These are phyloP conservation scores for Aquilaria malaccensis DNA, from an alignment of 345 rosid species.

Conservation along the genomic window DNA sequence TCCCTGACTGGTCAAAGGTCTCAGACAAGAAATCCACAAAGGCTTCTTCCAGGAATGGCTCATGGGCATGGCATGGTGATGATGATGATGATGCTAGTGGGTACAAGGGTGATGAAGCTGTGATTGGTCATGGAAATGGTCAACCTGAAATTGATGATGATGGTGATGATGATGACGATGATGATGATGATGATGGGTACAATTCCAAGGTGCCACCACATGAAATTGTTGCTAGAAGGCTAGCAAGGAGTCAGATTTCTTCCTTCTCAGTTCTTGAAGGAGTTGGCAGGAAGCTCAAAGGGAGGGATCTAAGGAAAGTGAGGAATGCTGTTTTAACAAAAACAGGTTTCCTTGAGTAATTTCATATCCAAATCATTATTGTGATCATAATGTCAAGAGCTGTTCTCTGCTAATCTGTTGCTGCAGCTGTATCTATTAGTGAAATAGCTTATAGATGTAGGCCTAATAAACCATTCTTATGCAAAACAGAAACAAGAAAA, in stretches of 20 bases:
- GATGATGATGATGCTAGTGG: constrained; percentile 11
- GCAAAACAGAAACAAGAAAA: no score
- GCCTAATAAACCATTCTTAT: no score
- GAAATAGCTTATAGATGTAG: no score
- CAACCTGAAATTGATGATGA: constrained; percentile 1
- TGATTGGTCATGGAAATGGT: neutral
- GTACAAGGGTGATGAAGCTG: constrained; percentile 1
- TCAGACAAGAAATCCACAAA: constrained; percentile 27
- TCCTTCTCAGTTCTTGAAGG: constrained; percentile 81
- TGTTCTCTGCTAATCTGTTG: no score
- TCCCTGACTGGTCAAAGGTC: constrained; percentile 66
- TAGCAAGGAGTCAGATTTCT: constrained; percentile 53
- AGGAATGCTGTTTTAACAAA: constrained; percentile 68
- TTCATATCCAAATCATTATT: neutral
- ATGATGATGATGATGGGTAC: constrained; percentile 23
- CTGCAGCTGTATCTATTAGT: no score
- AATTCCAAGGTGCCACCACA: constrained; percentile 54
- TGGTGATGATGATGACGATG: constrained; percentile 18
- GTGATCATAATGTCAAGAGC: neutral
- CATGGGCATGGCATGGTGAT: constrained; percentile 14
- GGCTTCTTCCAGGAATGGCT: constrained; percentile 12
- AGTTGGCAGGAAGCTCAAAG: constrained; percentile 75
- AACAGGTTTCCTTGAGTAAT: constrained; percentile 80
- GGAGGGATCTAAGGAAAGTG: constrained; percentile 69
- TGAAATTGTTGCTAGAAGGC: constrained; percentile 55